These are phyloP conservation scores for Penicillium sp. DNA, from an alignment of 2,329 filamentous ascomycete genomes.

Conservation along the genomic window DNA sequence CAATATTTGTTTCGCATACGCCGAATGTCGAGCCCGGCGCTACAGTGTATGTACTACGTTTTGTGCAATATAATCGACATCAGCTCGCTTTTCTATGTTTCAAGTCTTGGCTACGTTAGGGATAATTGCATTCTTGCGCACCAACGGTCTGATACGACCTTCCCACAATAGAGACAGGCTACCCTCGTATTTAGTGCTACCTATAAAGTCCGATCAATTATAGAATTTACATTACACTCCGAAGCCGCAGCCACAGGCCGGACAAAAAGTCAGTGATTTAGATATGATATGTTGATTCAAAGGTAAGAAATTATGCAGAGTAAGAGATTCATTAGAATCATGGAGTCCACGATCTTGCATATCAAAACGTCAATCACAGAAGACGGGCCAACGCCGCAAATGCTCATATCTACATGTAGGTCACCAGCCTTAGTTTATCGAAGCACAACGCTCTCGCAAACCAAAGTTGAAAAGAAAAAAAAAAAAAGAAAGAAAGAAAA, in stretches of 20 bases:
- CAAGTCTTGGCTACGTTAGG: not conserved
- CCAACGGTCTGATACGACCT: not conserved
- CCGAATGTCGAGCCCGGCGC: constrained; percentile 13
- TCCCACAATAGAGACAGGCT: not conserved
- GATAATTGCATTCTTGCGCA: not conserved
- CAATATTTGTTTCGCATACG: constrained; percentile 18
- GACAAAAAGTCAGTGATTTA: not conserved
- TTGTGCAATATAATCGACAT: constrained; percentile 19
- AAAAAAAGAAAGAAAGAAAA: constrained; percentile 20
- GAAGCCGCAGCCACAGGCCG: not conserved
- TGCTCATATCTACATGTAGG: constrained; percentile 37
- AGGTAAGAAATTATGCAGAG: constrained; percentile 3
- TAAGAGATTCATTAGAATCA: constrained; percentile 20
- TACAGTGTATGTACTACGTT: constrained; percentile 23
- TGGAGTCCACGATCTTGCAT: constrained; percentile 16
- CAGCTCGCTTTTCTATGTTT: constrained; percentile 15
- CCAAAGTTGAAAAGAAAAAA: constrained; percentile 17
- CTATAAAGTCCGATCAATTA: not conserved
- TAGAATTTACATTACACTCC: not conserved
- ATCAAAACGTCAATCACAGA: constrained; percentile 19
- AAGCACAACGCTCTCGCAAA: constrained; percentile 25
- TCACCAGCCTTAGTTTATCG: constrained; percentile 30
- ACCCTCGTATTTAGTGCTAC: not conserved
- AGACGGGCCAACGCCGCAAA: constrained; percentile 29
- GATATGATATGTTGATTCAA: constrained; percentile 2